Evolutionary conservation across 768 basidiomycete genomes (phyloP).

Genomic region (Lactarius hatsudake): DNA sequence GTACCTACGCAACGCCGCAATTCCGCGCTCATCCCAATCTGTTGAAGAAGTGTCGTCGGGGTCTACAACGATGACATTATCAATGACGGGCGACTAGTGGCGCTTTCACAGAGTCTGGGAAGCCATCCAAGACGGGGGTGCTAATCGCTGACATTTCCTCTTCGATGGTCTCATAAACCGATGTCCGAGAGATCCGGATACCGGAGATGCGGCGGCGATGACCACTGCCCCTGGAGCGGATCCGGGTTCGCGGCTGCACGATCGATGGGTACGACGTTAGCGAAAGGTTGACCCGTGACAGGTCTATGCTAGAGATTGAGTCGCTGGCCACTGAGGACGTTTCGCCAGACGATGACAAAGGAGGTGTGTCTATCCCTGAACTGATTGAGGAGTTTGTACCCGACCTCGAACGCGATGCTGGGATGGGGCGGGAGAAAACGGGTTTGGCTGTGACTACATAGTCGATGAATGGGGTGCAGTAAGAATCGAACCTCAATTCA

Average conservation of each 20-base stretch:
- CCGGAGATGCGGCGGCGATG: conserved; percentile 71
- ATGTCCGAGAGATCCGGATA: conserved; percentile 58
- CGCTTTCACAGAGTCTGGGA: conserved; percentile 18
- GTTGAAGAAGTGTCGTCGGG: conserved; percentile 47
- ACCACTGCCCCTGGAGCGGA: conserved; percentile 58
- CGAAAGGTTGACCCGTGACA: conserved; percentile 55
- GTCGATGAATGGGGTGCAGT: conserved; percentile 13
- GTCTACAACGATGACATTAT: conserved; percentile 49
- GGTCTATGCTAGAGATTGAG: conserved; percentile 69
- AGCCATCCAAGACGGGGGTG: conserved; percentile 27
- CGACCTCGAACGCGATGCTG: conserved; percentile 55
- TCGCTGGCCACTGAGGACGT: conserved; percentile 66
- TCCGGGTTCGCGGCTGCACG: conserved; percentile 45
- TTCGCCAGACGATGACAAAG: conserved; percentile 59
- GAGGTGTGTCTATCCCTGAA: conserved; percentile 69
- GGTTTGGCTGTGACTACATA: conserved; percentile 42
- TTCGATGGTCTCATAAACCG: conserved; percentile 77
- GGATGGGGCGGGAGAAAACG: conserved; percentile 59
- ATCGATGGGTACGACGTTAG: conserved; percentile 51
- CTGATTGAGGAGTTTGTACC: conserved; percentile 62
- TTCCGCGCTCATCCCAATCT: conserved; percentile 69
- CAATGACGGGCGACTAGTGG: conserved; percentile 14
- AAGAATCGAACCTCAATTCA: conserved; percentile 41
- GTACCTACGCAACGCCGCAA: conserved; percentile 60
- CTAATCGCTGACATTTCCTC: conserved; percentile 53